Evolutionary conservation across 2,329 filamentous ascomycete species (phyloP).

Genomic region (Trichoderma endophyticum): DNA sequence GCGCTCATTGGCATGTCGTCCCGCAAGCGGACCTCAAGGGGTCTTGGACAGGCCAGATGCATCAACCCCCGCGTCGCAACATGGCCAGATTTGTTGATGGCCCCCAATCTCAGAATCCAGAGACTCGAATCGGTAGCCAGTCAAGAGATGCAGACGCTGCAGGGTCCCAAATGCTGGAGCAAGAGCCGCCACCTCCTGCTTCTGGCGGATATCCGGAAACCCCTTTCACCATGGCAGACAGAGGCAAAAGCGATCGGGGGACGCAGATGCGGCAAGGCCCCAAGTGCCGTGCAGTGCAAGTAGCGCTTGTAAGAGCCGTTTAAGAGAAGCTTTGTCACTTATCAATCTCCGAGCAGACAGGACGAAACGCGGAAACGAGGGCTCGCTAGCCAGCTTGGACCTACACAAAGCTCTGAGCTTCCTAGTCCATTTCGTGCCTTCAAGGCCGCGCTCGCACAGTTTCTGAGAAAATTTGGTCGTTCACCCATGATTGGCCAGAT

Average conservation of each 20-base stretch:
- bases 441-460: slow-evolving; percentile 5
- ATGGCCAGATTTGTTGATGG: background rate
- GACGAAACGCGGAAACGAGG: slow-evolving; percentile 11
- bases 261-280: background rate
- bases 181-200: background rate
- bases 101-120: background rate
- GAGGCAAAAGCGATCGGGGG: background rate
- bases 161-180: background rate
- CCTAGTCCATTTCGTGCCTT: slow-evolving; percentile 8
- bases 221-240: background rate
- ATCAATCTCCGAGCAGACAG: slow-evolving; percentile 17
- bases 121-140: background rate
- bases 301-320: background rate
- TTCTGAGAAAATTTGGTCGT: slow-evolving; percentile 4
- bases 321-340: slow-evolving; percentile 19
- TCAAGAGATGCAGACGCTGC: background rate
- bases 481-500: slow-evolving; percentile 18
- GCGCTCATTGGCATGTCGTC: slow-evolving; percentile 1
- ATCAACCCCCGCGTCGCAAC: background rate
- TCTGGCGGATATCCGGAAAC: slow-evolving; percentile 11
- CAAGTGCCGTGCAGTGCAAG: slow-evolving; percentile 4
- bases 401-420: slow-evolving; percentile 9
- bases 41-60: background rate
- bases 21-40: background rate
- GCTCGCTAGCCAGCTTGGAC: slow-evolving; percentile 9